A percentile compares a stretch with the other conserved stretches of the same genome.
phyloP scores from a whole-genome alignment of 768 basidiomycete genomes.

The Tulasnella sp. region DNA sequence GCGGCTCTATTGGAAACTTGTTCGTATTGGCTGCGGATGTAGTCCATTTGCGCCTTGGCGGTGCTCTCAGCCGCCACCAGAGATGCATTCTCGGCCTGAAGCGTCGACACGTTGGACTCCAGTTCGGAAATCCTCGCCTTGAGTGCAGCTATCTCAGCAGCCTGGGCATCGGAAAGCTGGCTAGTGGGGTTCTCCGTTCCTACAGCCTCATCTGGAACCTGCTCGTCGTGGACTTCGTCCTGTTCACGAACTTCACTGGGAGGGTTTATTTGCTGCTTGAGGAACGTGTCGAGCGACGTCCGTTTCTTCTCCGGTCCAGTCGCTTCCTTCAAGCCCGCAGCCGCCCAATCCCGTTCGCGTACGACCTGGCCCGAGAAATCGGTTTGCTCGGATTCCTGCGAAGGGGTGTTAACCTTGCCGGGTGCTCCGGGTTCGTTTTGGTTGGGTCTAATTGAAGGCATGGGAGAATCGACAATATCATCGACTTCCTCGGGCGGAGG shows the following conservation, averaged over 20 bases:
- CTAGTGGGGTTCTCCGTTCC: neutral
- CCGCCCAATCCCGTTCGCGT: constrained; percentile 10
- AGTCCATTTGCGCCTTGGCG: neutral
- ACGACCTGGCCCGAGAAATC: constrained; percentile 16
- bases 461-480: constrained; percentile 11
- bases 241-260: neutral
- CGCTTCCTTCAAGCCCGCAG: neutral
- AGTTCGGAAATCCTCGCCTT: neutral
- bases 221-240: neutral
- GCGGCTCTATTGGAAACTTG: neutral
- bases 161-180: neutral
- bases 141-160: neutral
- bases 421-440: neutral
- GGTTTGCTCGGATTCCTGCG: constrained; percentile 23
- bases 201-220: neutral
- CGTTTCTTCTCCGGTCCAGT: constrained; percentile 5
- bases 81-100: neutral
- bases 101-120: neutral
- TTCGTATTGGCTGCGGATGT: constrained; percentile 6
- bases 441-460: neutral
- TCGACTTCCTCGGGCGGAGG: too few species aligned
- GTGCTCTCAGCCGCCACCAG: neutral
- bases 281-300: neutral
- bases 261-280: neutral
- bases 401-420: neutral